Evolutionary conservation across 768 basidiomycete species (phyloP), one percentile per base, ranked within the genome.

Genomic region (Boletales sp.): DNA sequence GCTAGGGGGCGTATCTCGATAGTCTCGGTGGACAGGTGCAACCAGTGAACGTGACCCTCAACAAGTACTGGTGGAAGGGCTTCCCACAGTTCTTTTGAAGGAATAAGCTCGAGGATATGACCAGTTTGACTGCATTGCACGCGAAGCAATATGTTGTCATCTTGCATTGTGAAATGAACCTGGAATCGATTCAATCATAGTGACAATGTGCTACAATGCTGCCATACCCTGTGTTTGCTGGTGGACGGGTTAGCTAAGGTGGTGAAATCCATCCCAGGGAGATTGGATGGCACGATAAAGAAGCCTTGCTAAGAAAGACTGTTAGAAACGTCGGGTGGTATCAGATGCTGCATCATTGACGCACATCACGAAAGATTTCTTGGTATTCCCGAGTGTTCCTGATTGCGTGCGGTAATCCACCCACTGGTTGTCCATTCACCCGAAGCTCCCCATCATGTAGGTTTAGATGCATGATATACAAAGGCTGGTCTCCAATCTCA

Each of bases 401-500:
- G 33, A 59, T 48, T 4, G 0, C 30, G 11, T 28, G 25, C 1
- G 54, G 60, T 5, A 38, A 19, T 18, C 18, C 18, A 8, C 18
- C 18, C 5, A 60, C n/a, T 1, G 41, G 45, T 35, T 51, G 55
- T 6, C 63, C 58, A 10, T 62, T 51, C 17, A 62, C 46, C 21
- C 50, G 50, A 21, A 65, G 50, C 3, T 41, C 30, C 4, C 60
- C 63, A 28, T 54, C 48, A 0, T 58, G 45, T 13, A 65, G 6
- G 33, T 65, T 56, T 9, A 56, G 17, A 12, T 38, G 37, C 8
- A 38, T 38, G 10, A 5, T 19, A 11, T 11, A 18, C n/a, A n/a
- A 18, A 18, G 28, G 42, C 33, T 48, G 47, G 11, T 25, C 28
- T 8, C 0, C 8, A 1, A 28, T 32, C 4, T 2, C 28, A 2